Evolutionary conservation across 2,329 filamentous ascomycete species (phyloP).

Genomic region (Colletotrichum tropicale): DNA sequence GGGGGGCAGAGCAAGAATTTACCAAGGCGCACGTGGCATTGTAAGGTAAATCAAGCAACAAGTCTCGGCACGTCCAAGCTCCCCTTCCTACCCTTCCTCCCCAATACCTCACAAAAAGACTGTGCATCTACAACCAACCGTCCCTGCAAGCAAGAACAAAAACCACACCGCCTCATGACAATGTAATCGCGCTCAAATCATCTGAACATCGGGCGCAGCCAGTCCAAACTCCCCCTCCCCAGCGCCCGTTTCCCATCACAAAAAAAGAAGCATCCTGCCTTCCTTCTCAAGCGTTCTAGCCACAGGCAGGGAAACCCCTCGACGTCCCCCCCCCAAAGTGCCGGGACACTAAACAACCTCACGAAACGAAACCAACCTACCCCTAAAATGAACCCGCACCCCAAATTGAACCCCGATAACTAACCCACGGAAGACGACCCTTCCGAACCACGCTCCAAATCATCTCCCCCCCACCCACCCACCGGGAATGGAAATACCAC

Average conservation of each 20-base stretch:
- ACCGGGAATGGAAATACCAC: neutral
- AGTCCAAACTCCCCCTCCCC: neutral
- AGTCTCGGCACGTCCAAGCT: neutral
- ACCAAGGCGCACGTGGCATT: neutral
- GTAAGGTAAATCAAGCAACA: neutral
- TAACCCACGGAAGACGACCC: neutral
- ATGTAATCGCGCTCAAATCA: neutral
- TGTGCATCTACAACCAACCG: neutral
- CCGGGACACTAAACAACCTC: neutral
- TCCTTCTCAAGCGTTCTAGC: neutral
- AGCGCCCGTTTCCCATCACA: neutral
- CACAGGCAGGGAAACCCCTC: neutral
- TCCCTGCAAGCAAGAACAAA: neutral
- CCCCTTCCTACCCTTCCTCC: neutral
- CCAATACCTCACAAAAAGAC: neutral
- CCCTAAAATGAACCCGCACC: neutral
- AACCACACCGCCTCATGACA: neutral
- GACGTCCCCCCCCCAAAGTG: neutral
- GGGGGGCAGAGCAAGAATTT: neutral
- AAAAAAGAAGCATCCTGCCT: neutral
- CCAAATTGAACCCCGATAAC: neutral
- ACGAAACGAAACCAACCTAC: neutral
- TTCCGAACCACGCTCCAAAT: neutral
- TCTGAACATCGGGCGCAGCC: neutral
- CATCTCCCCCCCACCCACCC: neutral